A percentile compares a stretch with the other conserved stretches of the same genome.
Evolutionary conservation across 2,329 filamentous ascomycete genomes (phyloP).

Genomic region (Curvularia sp.): DNA sequence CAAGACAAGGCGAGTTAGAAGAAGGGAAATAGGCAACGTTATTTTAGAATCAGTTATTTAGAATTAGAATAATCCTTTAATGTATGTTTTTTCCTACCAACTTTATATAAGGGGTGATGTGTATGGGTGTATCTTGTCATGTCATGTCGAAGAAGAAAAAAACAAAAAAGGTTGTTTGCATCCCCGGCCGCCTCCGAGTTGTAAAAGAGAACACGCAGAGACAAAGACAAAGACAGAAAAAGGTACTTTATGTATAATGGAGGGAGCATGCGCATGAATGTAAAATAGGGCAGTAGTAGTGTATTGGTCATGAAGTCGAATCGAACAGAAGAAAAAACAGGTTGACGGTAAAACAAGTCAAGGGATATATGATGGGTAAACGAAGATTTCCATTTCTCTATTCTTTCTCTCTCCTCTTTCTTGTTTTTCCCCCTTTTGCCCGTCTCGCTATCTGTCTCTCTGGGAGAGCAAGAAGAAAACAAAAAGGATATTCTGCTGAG

Average conservation of each 20-base stretch:
- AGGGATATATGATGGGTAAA: not conserved
- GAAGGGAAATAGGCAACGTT: too few relatives aligned
- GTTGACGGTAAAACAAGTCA: not conserved
- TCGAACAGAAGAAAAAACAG: not conserved
- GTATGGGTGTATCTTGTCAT: too few relatives aligned
- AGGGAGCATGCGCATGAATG: too few relatives aligned
- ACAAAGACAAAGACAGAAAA: too few relatives aligned
- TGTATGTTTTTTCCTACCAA: too few relatives aligned
- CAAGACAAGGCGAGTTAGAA: too few relatives aligned
- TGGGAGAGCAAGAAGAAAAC: not conserved
- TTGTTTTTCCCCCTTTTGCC: not conserved
- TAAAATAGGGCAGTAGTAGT: not conserved
- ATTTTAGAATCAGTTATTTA: too few relatives aligned
- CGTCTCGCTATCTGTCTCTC: not conserved
- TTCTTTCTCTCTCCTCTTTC: not conserved
- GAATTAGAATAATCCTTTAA: too few relatives aligned
- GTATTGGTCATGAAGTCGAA: not conserved
- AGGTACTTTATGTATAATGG: too few relatives aligned
- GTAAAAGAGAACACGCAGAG: too few relatives aligned
- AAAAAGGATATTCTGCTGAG: not conserved
- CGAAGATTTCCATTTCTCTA: not conserved
- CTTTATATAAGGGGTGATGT: too few relatives aligned
- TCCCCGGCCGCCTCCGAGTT: too few relatives aligned
- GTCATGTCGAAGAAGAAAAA: not conserved
- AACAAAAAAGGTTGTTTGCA: not conserved